Evolutionary conservation across 768 basidiomycete species (phyloP).

Genomic region (Suillus subalutaceus): DNA sequence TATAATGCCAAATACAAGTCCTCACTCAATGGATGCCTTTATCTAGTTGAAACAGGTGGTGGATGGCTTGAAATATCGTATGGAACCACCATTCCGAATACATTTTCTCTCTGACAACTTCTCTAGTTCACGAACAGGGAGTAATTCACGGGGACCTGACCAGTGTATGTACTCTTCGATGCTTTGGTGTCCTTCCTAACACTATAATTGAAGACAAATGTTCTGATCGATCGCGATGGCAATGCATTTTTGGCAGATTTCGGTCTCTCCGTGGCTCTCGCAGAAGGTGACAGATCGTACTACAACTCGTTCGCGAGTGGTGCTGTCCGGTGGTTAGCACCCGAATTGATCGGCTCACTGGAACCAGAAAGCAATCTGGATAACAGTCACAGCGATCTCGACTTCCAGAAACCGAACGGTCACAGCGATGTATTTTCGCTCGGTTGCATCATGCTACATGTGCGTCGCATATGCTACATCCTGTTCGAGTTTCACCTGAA

Average conservation of each 20-base stretch:
- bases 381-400: background rate
- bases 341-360: background rate
- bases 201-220: background rate
- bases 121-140: background rate
- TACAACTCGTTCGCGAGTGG: background rate
- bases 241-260: constrained; percentile 4
- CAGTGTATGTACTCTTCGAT: background rate
- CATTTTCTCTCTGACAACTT: background rate
- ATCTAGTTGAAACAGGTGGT: constrained; percentile 1
- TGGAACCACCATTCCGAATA: background rate
- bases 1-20: background rate
- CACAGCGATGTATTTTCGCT: constrained; percentile 3
- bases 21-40: background rate
- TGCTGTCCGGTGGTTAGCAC: constrained; percentile 3
- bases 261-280: background rate
- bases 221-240: background rate
- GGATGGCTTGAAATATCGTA: constrained; percentile 3
- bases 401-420: background rate
- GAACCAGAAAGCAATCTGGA: background rate
- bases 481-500: background rate
- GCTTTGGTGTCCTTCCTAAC: background rate
- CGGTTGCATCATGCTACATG: constrained; percentile 6
- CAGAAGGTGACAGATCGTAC: background rate
- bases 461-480: background rate
- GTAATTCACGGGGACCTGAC: constrained; percentile 1